A percentile compares a stretch with the other conserved stretches of the same genome.
These are phyloP conservation scores for Ganoderma boninense DNA, from an alignment of 1,284 basidiomycete species.

Conservation along the genomic window DNA sequence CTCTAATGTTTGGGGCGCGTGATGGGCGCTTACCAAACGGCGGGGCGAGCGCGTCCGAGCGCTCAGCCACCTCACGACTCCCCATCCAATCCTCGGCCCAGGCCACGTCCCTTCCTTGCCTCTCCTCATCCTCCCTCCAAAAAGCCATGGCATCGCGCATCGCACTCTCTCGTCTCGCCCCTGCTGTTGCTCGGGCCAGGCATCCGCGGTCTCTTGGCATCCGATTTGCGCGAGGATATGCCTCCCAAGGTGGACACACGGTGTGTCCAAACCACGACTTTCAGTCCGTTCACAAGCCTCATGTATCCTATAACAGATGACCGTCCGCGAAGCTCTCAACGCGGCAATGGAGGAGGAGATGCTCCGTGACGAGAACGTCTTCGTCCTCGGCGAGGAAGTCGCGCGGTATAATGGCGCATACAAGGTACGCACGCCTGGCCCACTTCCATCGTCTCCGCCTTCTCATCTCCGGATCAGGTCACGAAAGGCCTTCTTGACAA, in stretches of 20 bases:
- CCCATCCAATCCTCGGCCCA: conserved; percentile 32
- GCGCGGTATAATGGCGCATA: conserved; percentile 99
- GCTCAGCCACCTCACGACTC: conserved; percentile 33
- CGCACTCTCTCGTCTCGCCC: conserved; percentile 70
- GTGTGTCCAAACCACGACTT: conserved; percentile 45
- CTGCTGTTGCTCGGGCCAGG: conserved; percentile 58
- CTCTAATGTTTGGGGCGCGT: conserved; percentile 25
- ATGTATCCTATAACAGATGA: conserved; percentile 71
- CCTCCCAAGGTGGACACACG: conserved; percentile 66
- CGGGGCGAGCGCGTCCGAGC: conserved; percentile 41
- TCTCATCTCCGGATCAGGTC: conserved; percentile 60
- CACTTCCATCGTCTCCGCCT: neutral
- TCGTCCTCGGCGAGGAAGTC: conserved; percentile 98
- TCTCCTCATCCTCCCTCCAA: conserved; percentile 37
- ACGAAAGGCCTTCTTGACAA: conserved; percentile 99
- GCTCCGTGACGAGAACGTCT: conserved; percentile 95
- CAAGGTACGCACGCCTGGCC: conserved; percentile 70
- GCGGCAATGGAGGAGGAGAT: conserved; percentile 99
- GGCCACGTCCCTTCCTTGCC: conserved; percentile 38
- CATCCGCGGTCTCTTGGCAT: conserved; percentile 48
- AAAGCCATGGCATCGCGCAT: conserved; percentile 69
- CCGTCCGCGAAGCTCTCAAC: conserved; percentile 98
- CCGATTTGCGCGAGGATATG: conserved; percentile 65
- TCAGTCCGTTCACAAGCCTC: conserved; percentile 9
- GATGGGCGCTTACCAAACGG: conserved; percentile 22